Evolutionary conservation across 441 rosid species (phyloP).

Genomic region (Syzygium syzygioides): DNA sequence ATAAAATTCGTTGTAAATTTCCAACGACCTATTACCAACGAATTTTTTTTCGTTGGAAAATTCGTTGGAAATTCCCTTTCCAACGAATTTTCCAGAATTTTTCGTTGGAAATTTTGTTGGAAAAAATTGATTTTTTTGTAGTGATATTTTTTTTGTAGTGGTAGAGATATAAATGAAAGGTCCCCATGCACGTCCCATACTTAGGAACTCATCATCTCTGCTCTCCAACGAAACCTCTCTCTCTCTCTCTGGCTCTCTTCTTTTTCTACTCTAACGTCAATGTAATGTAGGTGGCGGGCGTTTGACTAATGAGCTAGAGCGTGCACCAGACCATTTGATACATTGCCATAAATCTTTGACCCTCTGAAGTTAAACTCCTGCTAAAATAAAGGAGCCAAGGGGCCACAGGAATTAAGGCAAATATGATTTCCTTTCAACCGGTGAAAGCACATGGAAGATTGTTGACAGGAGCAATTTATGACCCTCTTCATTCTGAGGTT

Average conservation of each 20-base stretch:
- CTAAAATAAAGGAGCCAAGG: slow-evolving; percentile 35
- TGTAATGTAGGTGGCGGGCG: slow-evolving; percentile 3
- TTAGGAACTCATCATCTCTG: slow-evolving; percentile 23
- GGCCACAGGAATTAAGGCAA: slow-evolving; percentile 54
- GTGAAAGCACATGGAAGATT: slow-evolving; percentile 33
- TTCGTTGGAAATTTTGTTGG: no score
- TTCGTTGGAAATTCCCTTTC: no score
- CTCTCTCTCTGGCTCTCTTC: not conserved
- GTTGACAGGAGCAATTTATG: slow-evolving; percentile 55
- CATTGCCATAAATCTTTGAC: slow-evolving; percentile 39
- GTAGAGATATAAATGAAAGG: not conserved
- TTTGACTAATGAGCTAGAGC: slow-evolving; percentile 10
- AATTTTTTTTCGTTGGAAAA: no score
- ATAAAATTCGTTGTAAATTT: no score
- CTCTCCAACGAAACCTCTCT: slow-evolving; percentile 10
- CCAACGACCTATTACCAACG: no score
- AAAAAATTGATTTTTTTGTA: no score
- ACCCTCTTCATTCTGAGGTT: slow-evolving; percentile 37
- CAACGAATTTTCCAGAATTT: no score
- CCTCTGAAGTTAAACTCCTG: slow-evolving; percentile 45
- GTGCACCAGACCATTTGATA: slow-evolving; percentile 4
- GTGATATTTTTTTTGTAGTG: no score
- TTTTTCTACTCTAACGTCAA: not conserved
- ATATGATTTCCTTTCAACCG: slow-evolving; percentile 28
- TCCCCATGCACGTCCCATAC: slow-evolving; percentile 15